Percentiles rank a stretch among this genome's conserved stretches.
Evolutionary conservation across 2,329 filamentous ascomycete genomes (phyloP).

Genomic region (Cladophialophora yegresii): DNA sequence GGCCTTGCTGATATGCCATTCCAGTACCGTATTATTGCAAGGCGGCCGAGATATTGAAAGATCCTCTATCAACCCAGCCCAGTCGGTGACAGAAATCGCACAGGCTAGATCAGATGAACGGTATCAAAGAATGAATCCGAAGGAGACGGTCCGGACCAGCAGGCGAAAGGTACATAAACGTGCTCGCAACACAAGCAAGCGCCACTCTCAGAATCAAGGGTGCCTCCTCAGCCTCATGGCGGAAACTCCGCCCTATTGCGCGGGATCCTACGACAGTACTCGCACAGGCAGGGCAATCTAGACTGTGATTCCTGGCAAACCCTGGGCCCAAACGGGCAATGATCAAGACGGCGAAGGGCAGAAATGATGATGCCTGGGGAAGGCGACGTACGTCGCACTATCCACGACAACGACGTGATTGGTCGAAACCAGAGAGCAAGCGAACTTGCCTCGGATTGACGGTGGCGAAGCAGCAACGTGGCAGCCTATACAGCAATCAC

Average conservation of each 20-base stretch:
- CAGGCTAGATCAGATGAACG: no score
- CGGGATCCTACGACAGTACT: neutral
- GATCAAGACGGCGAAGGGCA: neutral
- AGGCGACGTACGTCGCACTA: constrained; percentile 3
- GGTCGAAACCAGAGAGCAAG: neutral
- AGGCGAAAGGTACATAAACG: constrained; percentile 1
- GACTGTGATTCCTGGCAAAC: neutral
- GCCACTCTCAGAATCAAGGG: neutral
- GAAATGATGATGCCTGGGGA: neutral
- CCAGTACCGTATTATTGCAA: no score
- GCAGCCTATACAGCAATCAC: constrained; percentile 2
- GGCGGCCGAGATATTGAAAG: no score
- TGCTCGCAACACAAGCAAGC: neutral
- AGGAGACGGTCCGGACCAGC: neutral
- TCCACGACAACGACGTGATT: neutral
- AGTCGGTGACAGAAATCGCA: no score
- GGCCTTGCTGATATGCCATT: constrained; percentile 11
- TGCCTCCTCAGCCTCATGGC: constrained; percentile 10
- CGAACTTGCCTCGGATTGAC: neutral
- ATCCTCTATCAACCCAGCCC: no score
- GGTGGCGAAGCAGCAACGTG: neutral
- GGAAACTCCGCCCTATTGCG: constrained; percentile 17
- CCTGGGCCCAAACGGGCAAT: constrained; percentile 7
- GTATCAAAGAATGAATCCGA: no score
- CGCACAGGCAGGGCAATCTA: neutral